phyloP scores from a whole-genome alignment of 2,329 filamentous ascomycete genomes.

The Colletotrichum zoysiae region DNA sequence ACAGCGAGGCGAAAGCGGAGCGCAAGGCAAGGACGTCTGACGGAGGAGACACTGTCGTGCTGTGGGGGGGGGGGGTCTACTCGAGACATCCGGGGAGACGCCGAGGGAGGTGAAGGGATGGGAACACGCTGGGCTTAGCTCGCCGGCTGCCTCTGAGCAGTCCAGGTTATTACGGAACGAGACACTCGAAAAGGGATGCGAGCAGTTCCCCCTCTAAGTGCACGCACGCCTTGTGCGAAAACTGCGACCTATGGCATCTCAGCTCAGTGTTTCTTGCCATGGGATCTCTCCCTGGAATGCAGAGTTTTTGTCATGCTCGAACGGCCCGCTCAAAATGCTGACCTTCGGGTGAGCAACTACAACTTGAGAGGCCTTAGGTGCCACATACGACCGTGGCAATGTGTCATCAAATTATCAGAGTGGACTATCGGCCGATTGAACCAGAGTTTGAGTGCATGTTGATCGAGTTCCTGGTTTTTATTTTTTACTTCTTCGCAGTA shows the following conservation, averaged over 20 bases:
- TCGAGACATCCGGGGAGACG: slow-evolving; percentile 1
- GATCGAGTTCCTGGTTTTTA: slow-evolving; percentile 13
- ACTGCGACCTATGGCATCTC: neutral
- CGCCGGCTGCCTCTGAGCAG: neutral
- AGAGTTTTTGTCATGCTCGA: neutral
- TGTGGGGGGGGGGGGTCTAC: neutral
- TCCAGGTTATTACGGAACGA: slow-evolving; percentile 1
- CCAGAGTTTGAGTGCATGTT: neutral
- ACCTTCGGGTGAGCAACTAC: neutral
- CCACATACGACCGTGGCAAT: neutral
- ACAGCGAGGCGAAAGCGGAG: no score
- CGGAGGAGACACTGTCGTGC: neutral
- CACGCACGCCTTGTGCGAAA: neutral
- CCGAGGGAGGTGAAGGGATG: neutral
- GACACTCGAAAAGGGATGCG: slow-evolving; percentile 9
- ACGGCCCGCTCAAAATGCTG: neutral
- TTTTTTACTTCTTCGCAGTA: neutral
- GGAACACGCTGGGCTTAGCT: neutral
- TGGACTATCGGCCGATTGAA: slow-evolving; percentile 8
- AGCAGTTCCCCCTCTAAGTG: neutral
- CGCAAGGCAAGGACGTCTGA: neutral
- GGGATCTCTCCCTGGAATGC: slow-evolving; percentile 1
- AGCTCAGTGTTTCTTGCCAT: neutral
- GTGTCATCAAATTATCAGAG: neutral
- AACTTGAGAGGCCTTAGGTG: neutral